Evolutionary conservation across 495 filamentous ascomycete species (phyloP).

Genomic region (Hypoxylon cercidicola): DNA sequence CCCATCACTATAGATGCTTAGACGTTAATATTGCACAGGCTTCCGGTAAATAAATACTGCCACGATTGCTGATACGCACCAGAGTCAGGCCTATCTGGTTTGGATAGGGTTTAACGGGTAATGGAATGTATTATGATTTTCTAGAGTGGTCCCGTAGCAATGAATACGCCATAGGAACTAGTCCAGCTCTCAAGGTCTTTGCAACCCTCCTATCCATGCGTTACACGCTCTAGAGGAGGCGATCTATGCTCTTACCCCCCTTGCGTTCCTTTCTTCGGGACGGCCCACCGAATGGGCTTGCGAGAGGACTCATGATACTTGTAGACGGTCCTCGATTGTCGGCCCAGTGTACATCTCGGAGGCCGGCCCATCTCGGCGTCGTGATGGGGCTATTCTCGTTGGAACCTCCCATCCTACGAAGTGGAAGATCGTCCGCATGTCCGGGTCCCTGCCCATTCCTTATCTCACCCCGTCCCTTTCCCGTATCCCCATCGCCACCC

Average conservation of each 20-base stretch:
- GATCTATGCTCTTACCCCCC: slow-evolving; percentile 11
- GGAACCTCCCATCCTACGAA: slow-evolving; percentile 16
- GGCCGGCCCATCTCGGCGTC: slow-evolving; percentile 34
- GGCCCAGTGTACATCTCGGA: slow-evolving; percentile 34
- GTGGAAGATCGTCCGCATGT: slow-evolving; percentile 28
- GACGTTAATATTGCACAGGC: slow-evolving; percentile 27
- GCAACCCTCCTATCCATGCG: no score
- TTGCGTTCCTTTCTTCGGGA: slow-evolving; percentile 39
- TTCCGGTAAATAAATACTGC: slow-evolving; percentile 49
- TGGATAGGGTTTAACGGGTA: background rate
- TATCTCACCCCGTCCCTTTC: background rate
- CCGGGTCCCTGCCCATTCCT: background rate
- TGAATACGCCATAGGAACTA: no score
- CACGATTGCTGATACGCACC: slow-evolving; percentile 30
- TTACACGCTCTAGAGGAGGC: no score
- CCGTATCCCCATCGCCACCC: background rate
- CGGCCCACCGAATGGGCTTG: slow-evolving; percentile 37
- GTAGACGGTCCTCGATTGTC: slow-evolving; percentile 38
- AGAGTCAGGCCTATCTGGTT: background rate
- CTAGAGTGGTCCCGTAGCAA: no score
- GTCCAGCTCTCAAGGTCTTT: no score
- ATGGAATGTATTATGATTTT: background rate
- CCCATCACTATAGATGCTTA: background rate
- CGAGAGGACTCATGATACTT: slow-evolving; percentile 39
- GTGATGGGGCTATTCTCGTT: slow-evolving; percentile 22